A percentile compares a stretch with the other conserved stretches of the same genome.
phyloP scores from a whole-genome alignment of 108 stramenopile species.

The Nitzschia palea region DNA sequence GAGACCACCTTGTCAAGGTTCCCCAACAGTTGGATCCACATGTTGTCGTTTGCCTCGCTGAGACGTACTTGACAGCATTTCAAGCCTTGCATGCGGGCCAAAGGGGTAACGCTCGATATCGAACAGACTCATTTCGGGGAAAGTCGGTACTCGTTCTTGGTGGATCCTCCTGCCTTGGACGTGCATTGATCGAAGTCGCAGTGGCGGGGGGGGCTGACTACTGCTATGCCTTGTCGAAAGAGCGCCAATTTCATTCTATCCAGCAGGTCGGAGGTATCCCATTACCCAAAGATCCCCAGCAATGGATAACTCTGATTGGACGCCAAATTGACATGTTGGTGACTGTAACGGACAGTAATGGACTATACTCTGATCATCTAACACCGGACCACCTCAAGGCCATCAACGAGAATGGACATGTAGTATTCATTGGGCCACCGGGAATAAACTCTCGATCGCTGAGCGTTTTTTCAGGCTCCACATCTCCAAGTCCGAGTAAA shows the following conservation, averaged over 20 bases:
- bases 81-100: slow-evolving; percentile 63
- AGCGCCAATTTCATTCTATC: slow-evolving; percentile 44
- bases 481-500: slow-evolving; percentile 19
- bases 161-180: slow-evolving; percentile 59
- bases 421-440: slow-evolving; percentile 35
- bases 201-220: slow-evolving; percentile 56
- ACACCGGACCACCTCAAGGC: slow-evolving; percentile 40
- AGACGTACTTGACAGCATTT: slow-evolving; percentile 78
- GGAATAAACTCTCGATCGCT: slow-evolving; percentile 11
- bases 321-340: slow-evolving; percentile 52
- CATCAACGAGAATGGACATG: slow-evolving; percentile 34
- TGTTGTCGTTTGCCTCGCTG: slow-evolving; percentile 62
- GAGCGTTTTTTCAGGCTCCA: background rate
- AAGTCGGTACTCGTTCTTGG: slow-evolving; percentile 69
- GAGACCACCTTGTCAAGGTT: slow-evolving; percentile 54
- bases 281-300: slow-evolving; percentile 38
- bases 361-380: slow-evolving; percentile 19
- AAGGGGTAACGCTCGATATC: slow-evolving; percentile 37
- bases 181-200: slow-evolving; percentile 61
- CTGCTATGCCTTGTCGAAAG: slow-evolving; percentile 50
- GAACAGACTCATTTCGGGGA: slow-evolving; percentile 39
- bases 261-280: slow-evolving; percentile 51
- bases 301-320: slow-evolving; percentile 57
- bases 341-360: slow-evolving; percentile 26
- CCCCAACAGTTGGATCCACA: slow-evolving; percentile 35